A percentile compares a stretch with the other conserved stretches of the same genome.
Conservation (phyloP, 1,139 yeast genomes). For the Williopsis jadinii region DNA sequence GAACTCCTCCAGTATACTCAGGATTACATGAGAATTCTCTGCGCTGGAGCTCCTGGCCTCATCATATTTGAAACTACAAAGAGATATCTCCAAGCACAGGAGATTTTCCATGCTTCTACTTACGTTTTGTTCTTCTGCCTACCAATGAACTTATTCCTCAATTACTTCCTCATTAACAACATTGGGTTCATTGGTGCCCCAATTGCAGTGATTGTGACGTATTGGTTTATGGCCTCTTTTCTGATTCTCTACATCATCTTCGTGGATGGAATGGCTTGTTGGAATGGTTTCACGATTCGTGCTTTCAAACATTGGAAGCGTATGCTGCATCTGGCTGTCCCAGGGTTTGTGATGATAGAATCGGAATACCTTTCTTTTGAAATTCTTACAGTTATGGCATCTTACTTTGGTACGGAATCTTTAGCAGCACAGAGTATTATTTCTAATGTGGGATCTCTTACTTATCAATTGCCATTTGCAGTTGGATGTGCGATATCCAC, state of each 20-base stretch:
- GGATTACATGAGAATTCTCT: conserved; percentile 27
- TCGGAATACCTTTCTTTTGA: conserved; percentile 38
- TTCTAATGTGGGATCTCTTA: conserved; percentile 33
- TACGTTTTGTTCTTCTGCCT: conserved; percentile 29
- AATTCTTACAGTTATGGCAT: conserved; percentile 33
- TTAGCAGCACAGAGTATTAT: conserved; percentile 37
- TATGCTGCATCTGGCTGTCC: conserved; percentile 31
- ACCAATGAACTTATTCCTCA: conserved; percentile 28
- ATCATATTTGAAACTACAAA: conserved; percentile 35
- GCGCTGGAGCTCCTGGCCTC: conserved; percentile 33
- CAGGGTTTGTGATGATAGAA: conserved; percentile 36
- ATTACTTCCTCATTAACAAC: conserved; percentile 26
- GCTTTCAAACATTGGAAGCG: conserved; percentile 28
- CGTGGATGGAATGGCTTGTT: conserved; percentile 28
- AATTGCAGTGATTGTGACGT: conserved; percentile 28
- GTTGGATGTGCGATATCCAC: conserved; percentile 36
- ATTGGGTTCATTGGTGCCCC: conserved; percentile 35
- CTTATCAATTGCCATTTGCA: conserved; percentile 36
- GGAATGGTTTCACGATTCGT: conserved; percentile 25
- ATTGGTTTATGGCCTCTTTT: conserved; percentile 29
- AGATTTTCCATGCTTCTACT: conserved; percentile 33
- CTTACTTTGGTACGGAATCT: conserved; percentile 34
- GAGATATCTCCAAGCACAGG: conserved; percentile 33
- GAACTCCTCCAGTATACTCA: conserved; percentile 29
- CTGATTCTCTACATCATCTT: conserved; percentile 25